These are phyloP conservation scores for Colletotrichum navitas DNA, from an alignment of 2,329 filamentous ascomycete genomes.

Conservation along the genomic window DNA sequence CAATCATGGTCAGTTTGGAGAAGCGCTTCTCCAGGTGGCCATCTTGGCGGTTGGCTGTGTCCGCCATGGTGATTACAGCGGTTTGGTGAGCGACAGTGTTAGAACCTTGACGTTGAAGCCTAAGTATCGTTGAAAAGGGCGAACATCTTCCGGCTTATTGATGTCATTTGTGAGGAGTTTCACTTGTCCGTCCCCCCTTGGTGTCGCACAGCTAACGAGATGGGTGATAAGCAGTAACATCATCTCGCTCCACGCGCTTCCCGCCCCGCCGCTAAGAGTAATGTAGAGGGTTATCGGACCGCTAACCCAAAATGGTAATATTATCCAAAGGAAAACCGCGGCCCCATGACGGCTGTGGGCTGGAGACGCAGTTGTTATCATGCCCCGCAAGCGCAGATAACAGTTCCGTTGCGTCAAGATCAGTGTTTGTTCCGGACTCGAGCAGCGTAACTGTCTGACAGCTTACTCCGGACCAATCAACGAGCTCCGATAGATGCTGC, in stretches of 20 bases:
- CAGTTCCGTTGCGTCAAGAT: not conserved
- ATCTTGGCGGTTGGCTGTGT: constrained; percentile 15
- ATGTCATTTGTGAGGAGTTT: constrained; percentile 12
- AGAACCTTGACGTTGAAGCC: not conserved
- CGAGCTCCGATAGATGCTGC: not conserved
- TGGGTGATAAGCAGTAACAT: not conserved
- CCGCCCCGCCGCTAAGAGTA: not conserved
- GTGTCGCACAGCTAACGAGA: not conserved
- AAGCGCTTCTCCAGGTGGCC: constrained; percentile 54
- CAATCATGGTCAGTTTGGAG: constrained; percentile 57
- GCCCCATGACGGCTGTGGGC: constrained; percentile 6
- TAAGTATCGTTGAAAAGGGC: not conserved
- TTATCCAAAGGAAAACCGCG: constrained; percentile 32
- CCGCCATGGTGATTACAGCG: not conserved
- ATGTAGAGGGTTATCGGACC: not conserved
- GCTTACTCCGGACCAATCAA: not conserved
- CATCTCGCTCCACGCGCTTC: not conserved
- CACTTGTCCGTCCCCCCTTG: not conserved
- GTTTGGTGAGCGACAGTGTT: not conserved
- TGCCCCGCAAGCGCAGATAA: constrained; percentile 17
- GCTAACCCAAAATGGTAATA: constrained; percentile 20
- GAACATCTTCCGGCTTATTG: constrained; percentile 7
- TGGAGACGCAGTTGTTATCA: constrained; percentile 13
- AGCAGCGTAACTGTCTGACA: not conserved
- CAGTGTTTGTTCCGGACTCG: not conserved